Evolutionary conservation across 2,329 filamentous ascomycete genomes (phyloP), one percentile per base, ranked within the genome.

Genomic region (Beauveria sp.): DNA sequence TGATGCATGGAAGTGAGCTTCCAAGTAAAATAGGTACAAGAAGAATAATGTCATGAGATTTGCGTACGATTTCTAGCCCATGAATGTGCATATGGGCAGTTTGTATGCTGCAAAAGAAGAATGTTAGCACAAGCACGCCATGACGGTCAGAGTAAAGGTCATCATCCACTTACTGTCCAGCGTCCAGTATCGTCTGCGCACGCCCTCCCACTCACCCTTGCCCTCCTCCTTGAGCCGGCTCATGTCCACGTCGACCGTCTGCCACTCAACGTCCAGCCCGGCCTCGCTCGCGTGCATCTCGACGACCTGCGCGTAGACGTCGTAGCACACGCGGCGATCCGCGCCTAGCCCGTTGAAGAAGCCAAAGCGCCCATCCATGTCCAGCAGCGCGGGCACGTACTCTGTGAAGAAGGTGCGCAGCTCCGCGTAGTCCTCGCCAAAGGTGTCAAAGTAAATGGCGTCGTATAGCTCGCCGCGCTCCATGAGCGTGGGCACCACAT

Each of bases 361-460:
- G 66, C 93, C 88, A 72, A 96, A 96, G 9, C 88, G 83, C 63
- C 93, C 89, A 4, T 83, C 76, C 24, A 82, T 79, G 66, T 90
- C 87, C 51, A 99, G 77, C 60, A 98, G 74, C 0, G 86, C 88
- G 38, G 95, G 90, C 12, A 98, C 87, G 67, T 89, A 86, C 73
- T 98, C 95, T 2, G 84, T 88, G 72, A 98, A 96, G 77, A 98
- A 97, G 63, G 87, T 81, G 52, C 88, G 88, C 31, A 98, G 84
- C 72, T 93, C 90, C 2, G 81, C 80, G 75, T 98, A 99, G 65
- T 95, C 90, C 76, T 99, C 95, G 7, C 92, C 95, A 73, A 98
- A 98, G 0, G 95, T 99, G 72, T 99, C 95, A 70, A 97, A 98
- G 78, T 98, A 99, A 67, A 99, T 91, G 31, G 88, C 90, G 71